Percentiles rank a stretch among this genome's conserved stretches.
phyloP scores from a whole-genome alignment of 306 rosid species.

The Dalbergia cultrata region DNA sequence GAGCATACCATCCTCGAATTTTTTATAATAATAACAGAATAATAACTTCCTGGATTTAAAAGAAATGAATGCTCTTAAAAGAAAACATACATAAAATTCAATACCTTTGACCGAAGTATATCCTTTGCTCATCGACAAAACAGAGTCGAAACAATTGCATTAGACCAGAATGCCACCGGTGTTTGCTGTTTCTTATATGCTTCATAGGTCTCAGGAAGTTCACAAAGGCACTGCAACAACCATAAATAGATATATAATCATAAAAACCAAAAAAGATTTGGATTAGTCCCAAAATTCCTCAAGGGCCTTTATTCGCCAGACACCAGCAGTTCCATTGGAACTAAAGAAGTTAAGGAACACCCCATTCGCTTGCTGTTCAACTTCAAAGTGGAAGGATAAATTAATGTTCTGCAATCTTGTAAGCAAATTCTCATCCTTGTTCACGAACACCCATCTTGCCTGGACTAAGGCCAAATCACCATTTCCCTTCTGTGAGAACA shows the following conservation, averaged over 20 bases:
- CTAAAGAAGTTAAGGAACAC: no score
- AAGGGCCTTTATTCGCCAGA: no score
- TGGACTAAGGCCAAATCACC: no score
- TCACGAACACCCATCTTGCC: no score
- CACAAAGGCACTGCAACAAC: slow-evolving; percentile 92
- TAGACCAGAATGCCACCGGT: slow-evolving; percentile 99
- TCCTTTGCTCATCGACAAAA: no score
- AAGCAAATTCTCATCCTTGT: no score
- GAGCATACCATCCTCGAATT: background rate
- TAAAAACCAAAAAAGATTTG: slow-evolving; percentile 35
- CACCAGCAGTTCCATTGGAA: no score
- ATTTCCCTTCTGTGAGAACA: no score
- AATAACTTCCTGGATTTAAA: slow-evolving; percentile 20
- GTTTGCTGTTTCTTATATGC: slow-evolving; percentile 98
- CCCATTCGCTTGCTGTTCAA: no score
- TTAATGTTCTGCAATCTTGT: no score
- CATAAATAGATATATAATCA: slow-evolving; percentile 44
- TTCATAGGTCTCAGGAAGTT: slow-evolving; percentile 97
- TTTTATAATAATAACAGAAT: background rate
- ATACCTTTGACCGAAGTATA: slow-evolving; percentile 92
- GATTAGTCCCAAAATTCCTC: slow-evolving; percentile 6
- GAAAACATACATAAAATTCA: slow-evolving; percentile 18
- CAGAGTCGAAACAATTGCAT: slow-evolving; percentile 96
- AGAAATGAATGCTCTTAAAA: slow-evolving; percentile 24
- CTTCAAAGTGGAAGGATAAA: no score